Evolutionary conservation across 371 early-diverging fungal genomes (phyloP).

Genomic region (Zancudomyces culisetae): DNA sequence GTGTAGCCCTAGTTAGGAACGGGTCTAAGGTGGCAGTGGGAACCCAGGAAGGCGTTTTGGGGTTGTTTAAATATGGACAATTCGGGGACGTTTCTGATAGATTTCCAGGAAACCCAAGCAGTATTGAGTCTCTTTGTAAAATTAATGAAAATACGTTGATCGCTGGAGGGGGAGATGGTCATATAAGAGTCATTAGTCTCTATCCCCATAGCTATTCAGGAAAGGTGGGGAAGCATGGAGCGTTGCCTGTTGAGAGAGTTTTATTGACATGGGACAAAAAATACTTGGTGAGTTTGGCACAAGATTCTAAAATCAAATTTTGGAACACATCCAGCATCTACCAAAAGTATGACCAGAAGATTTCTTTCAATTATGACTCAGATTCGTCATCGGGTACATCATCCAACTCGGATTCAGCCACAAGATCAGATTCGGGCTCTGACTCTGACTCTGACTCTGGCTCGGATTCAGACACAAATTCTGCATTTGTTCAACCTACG

Average conservation of each 20-base stretch:
- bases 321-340: slow-evolving; percentile 55
- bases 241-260: slow-evolving; percentile 69
- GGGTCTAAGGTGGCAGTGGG: slow-evolving; percentile 68
- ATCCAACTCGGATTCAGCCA: neutral
- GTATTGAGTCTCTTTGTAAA: slow-evolving; percentile 61
- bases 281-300: slow-evolving; percentile 55
- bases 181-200: slow-evolving; percentile 54
- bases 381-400: neutral
- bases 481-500: neutral
- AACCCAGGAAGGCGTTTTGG: slow-evolving; percentile 72
- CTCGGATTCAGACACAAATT: neutral
- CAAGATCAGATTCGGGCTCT: neutral
- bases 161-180: slow-evolving; percentile 84
- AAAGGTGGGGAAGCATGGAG: slow-evolving; percentile 67
- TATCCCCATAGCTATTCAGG: slow-evolving; percentile 75
- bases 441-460: neutral
- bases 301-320: slow-evolving; percentile 65
- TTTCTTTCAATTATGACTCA: neutral
- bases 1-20: slow-evolving; percentile 53
- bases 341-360: slow-evolving; percentile 25
- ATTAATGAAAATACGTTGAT: slow-evolving; percentile 60
- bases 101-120: slow-evolving; percentile 74
- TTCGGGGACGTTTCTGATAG: slow-evolving; percentile 85
- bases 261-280: slow-evolving; percentile 37
- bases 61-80: slow-evolving; percentile 53